phyloP scores from a whole-genome alignment of 352 stramenopile species.

The Phytophthora hybrid region DNA sequence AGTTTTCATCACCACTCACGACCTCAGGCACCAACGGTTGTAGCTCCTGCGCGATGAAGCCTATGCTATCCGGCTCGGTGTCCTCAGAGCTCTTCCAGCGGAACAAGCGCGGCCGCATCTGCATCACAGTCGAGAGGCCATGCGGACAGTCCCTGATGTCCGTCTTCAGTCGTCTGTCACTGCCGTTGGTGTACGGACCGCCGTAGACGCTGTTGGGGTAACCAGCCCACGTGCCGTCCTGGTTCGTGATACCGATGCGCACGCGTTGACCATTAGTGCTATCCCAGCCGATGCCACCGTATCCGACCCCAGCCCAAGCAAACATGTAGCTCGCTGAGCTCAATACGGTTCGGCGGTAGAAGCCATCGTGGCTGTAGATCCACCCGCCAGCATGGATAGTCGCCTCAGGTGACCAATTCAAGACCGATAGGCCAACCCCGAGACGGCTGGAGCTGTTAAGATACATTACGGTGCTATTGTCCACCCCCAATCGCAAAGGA shows the following conservation, averaged over 20 bases:
- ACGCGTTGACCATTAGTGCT: no score
- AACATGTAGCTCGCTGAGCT: no score
- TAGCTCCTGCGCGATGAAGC: background rate
- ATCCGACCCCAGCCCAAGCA: no score
- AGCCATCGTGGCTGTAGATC: no score
- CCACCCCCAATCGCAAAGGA: no score
- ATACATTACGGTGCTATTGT: no score
- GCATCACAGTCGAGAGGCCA: background rate
- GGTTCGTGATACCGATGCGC: no score
- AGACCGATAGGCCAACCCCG: no score
- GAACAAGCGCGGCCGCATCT: background rate
- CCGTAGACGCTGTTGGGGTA: background rate
- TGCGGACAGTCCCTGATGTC: background rate
- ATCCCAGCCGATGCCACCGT: no score
- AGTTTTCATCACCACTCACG: background rate
- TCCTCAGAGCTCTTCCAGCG: background rate
- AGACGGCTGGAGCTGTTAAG: no score
- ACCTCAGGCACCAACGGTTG: background rate
- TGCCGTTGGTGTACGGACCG: background rate
- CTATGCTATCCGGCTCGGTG: background rate
- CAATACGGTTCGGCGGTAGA: no score
- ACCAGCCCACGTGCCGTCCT: no score
- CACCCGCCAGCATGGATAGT: background rate
- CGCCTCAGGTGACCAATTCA: background rate
- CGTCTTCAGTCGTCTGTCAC: background rate